Evolutionary conservation across 2,329 filamentous ascomycete species (phyloP).

Genomic region (Sphaerostilbella broomeana): DNA sequence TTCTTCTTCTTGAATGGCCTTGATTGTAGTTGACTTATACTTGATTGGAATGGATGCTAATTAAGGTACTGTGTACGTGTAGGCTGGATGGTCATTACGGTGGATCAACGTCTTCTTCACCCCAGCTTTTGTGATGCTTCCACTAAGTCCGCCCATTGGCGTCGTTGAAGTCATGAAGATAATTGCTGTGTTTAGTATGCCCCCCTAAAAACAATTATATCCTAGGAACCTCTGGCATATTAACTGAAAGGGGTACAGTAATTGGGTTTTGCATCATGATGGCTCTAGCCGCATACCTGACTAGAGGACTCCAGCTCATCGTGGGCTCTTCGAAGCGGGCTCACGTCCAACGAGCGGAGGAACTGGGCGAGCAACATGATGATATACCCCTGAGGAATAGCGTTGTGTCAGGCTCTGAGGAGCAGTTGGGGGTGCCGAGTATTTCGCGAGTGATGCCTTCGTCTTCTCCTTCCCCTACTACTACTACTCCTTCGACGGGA

Average conservation of each 20-base stretch:
- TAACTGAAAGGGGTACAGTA: conserved; percentile 30
- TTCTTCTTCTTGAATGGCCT: conserved; percentile 24
- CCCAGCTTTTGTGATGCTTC: conserved; percentile 52
- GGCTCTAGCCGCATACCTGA: conserved; percentile 46
- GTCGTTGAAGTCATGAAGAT: conserved; percentile 51
- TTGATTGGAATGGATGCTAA: too few species aligned
- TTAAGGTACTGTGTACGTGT: conserved; percentile 1
- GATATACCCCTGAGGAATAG: conserved; percentile 38
- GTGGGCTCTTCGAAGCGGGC: conserved; percentile 37
- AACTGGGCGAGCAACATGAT: conserved; percentile 31
- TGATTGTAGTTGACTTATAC: too few species aligned
- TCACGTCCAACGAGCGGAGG: conserved; percentile 44
- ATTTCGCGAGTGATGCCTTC: background rate
- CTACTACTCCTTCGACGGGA: too few species aligned
- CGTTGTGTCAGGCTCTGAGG: too few species aligned
- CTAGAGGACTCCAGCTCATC: conserved; percentile 45
- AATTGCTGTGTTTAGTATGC: conserved; percentile 51
- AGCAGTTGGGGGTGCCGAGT: background rate
- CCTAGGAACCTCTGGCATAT: background rate
- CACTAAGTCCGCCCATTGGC: conserved; percentile 48
- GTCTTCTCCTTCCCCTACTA: background rate
- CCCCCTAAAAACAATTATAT: background rate
- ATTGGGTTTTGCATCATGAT: conserved; percentile 50
- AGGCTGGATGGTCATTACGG: conserved; percentile 51
- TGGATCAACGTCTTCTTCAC: conserved; percentile 56